Conservation (phyloP, 2,329 filamentous ascomycete genomes). For the Verticillium klebahnii region DNA sequence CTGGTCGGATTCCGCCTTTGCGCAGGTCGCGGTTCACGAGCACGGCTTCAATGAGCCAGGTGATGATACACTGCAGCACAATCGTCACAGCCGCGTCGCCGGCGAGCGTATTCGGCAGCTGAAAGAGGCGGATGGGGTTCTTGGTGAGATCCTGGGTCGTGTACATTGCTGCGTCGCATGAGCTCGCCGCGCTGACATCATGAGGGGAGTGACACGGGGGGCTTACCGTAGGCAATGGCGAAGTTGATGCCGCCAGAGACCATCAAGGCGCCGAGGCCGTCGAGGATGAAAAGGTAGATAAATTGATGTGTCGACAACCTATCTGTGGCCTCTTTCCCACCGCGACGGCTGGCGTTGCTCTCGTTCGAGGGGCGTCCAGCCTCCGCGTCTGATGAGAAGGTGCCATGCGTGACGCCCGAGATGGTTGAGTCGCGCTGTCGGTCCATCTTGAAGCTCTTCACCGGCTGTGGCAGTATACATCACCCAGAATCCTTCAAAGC, state of each 20-base stretch:
- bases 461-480: background rate
- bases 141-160: conserved; percentile 26
- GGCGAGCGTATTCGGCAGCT: conserved; percentile 45
- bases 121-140: conserved; percentile 40
- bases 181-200: background rate
- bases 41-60: conserved; percentile 44
- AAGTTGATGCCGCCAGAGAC: conserved; percentile 48
- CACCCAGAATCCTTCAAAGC: background rate
- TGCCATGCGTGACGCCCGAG: background rate
- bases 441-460: background rate
- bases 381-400: background rate
- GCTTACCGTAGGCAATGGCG: conserved; percentile 43
- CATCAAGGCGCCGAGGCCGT: conserved; percentile 41
- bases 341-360: background rate
- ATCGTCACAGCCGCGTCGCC: conserved; percentile 47
- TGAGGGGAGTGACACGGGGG: background rate
- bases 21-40: conserved; percentile 44
- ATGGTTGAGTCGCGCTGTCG: background rate
- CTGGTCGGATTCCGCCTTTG: conserved; percentile 38
- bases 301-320: conserved; percentile 37
- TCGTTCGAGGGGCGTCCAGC: background rate
- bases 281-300: conserved; percentile 43
- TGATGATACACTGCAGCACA: conserved; percentile 44
- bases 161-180: conserved; percentile 38
- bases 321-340: conserved; percentile 26